Evolutionary conservation across 345 rosid species (phyloP), one percentile per base, ranked within the genome.

Genomic region (Clausena lansium): DNA sequence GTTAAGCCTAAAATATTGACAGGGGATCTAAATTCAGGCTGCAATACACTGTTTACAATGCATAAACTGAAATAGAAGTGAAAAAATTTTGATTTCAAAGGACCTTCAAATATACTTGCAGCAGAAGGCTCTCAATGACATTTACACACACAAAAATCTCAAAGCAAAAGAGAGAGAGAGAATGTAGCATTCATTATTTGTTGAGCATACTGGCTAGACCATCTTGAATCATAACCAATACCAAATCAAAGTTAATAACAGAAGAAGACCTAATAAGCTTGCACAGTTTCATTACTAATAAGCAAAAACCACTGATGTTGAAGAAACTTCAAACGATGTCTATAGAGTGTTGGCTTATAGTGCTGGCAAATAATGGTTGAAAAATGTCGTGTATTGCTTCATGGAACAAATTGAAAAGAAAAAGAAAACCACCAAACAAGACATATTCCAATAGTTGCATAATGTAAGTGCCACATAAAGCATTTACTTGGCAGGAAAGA

Each of bases 401-500:
- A 24, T 59, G 76, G 33, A 60, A 17, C 55, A 73, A 59, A 57
- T n/a, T 24, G 33, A 25, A 59, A 47, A 28, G 24, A 36, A 45
- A 60, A 61, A 61, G 19, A 4, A 27, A 36, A 61, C 57, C 55
- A 71, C 28, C 28, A 36, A 9, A 57, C 20, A 70, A 63, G 41
- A 50, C 15, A 47, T 41, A 32, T 62, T 69, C 45, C 35, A 66
- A 13, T 64, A 59, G 27, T 59, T 38, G 15, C n/a, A 45, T 45
- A 5, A n/a, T 68, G 32, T 50, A 52, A 24, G 4, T 38, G 36
- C 25, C 20, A 13, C 15, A 41, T 3, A 24, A 33, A 72, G n/a
- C 27, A 72, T 72, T 45, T 15, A 71, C 57, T 36, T 38, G 32
- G 47, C 69, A n/a, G 57, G 65, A 63, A 68, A 58, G 33, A 74